phyloP scores from a whole-genome alignment of 805 yeast genomes.

The Metschnikowia amazonensis region DNA sequence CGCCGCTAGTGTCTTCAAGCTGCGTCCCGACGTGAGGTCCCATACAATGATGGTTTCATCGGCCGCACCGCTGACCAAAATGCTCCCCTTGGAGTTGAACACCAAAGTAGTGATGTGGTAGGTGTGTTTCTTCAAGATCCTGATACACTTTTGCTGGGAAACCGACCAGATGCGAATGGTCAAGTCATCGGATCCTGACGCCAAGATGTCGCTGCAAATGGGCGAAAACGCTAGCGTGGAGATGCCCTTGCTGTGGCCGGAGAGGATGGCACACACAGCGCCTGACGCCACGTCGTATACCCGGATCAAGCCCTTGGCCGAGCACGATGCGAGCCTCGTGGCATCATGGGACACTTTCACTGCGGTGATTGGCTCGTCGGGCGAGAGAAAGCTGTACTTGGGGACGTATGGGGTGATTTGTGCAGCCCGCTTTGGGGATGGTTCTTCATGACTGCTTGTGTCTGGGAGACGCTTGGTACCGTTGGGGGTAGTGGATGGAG shows the following conservation, averaged over 20 bases:
- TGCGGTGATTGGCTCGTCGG: conserved; percentile 32
- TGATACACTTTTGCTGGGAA: conserved; percentile 45
- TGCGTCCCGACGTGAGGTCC: conserved; percentile 72
- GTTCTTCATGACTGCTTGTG: too few species aligned
- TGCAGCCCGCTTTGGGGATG: too few species aligned
- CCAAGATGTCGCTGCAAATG: conserved; percentile 59
- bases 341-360: conserved; percentile 64
- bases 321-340: conserved; percentile 48
- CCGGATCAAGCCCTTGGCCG: conserved; percentile 28
- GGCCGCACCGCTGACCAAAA: conserved; percentile 76
- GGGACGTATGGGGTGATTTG: conserved; percentile 9
- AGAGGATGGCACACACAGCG: conserved; percentile 19
- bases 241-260: conserved; percentile 68
- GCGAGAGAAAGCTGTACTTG: conserved; percentile 11
- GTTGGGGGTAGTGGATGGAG: too few species aligned
- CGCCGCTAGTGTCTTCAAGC: conserved; percentile 79
- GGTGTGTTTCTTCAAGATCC: conserved; percentile 70
- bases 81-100: conserved; percentile 71
- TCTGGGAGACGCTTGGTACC: too few species aligned
- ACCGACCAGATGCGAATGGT: conserved; percentile 73
- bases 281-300: conserved; percentile 25
- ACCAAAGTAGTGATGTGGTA: conserved; percentile 73
- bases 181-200: conserved; percentile 83
- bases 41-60: conserved; percentile 90
- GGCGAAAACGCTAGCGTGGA: conserved; percentile 79